These are phyloP conservation scores for Phytophthora citrophthora DNA, from an alignment of 352 stramenopile species.

Conservation along the genomic window DNA sequence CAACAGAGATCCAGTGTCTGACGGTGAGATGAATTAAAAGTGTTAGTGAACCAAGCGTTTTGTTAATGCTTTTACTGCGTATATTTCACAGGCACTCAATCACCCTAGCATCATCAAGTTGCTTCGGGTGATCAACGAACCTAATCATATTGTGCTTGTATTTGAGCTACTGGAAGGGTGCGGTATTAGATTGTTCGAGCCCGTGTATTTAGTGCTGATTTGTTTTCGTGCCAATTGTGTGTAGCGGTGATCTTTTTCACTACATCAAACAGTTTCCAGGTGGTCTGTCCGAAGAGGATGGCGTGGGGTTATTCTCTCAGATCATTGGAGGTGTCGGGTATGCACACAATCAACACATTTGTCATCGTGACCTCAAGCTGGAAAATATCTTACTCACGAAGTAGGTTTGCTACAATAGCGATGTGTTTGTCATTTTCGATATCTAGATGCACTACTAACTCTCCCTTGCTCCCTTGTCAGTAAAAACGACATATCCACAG, in stretches of 20 bases:
- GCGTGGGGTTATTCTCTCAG: constrained; percentile 70
- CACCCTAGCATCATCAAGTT: constrained; percentile 91
- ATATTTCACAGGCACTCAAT: constrained; percentile 61
- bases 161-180: constrained; percentile 89
- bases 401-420: constrained; percentile 34
- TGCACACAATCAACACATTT: constrained; percentile 91
- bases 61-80: constrained; percentile 4
- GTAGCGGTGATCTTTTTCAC: constrained; percentile 85
- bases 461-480: constrained; percentile 25
- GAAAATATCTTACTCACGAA: constrained; percentile 89
- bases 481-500: constrained; percentile 82
- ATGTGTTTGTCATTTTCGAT: background rate
- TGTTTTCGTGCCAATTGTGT: background rate
- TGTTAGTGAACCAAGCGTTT: background rate
- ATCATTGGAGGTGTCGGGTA: constrained; percentile 84
- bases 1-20: constrained; percentile 88
- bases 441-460: background rate
- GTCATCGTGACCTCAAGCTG: constrained; percentile 88
- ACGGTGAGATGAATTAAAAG: constrained; percentile 37
- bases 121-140: constrained; percentile 83
- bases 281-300: constrained; percentile 68
- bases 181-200: background rate
- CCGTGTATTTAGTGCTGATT: constrained; percentile 1
- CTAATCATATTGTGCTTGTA: constrained; percentile 87
- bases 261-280: constrained; percentile 73